Conservation (phyloP, 1,284 basidiomycete genomes). For the Pholiota adiposa region DNA sequence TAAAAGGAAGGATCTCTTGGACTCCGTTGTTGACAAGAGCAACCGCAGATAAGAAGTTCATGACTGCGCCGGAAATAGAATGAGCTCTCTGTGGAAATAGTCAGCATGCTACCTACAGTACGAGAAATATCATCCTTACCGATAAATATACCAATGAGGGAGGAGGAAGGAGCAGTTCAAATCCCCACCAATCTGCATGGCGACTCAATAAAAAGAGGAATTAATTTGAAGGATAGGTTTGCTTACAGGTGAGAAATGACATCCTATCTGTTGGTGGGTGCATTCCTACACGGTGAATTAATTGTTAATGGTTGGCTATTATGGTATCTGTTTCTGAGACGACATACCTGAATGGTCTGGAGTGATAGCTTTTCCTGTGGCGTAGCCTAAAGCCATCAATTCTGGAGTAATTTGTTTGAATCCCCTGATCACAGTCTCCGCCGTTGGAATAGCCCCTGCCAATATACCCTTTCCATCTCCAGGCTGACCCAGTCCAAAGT, state of each 20-base stretch:
- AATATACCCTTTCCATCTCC: conserved; percentile 56
- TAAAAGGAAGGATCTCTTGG: conserved; percentile 76
- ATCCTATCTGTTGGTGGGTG: conserved; percentile 77
- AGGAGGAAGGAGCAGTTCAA: conserved; percentile 73
- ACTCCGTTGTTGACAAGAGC: conserved; percentile 71
- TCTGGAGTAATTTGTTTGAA: conserved; percentile 73
- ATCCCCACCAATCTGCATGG: conserved; percentile 79
- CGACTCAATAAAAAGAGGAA: conserved; percentile 11
- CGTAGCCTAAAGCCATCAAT: conserved; percentile 76
- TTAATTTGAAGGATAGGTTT: background rate
- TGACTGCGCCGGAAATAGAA: conserved; percentile 62
- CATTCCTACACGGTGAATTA: conserved; percentile 43
- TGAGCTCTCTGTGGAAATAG: conserved; percentile 50
- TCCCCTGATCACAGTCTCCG: conserved; percentile 70
- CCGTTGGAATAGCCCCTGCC: conserved; percentile 73
- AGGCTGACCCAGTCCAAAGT: conserved; percentile 60
- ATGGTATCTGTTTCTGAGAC: background rate
- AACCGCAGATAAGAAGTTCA: conserved; percentile 75
- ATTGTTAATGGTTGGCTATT: background rate
- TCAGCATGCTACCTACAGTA: background rate
- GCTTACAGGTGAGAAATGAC: conserved; percentile 77
- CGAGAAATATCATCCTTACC: conserved; percentile 40
- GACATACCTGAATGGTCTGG: conserved; percentile 66
- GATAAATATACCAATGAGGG: conserved; percentile 63
- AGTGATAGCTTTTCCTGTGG: conserved; percentile 66